phyloP scores from a whole-genome alignment of 2,329 filamentous ascomycete genomes.

The Calonectria pseudoturangicola region DNA sequence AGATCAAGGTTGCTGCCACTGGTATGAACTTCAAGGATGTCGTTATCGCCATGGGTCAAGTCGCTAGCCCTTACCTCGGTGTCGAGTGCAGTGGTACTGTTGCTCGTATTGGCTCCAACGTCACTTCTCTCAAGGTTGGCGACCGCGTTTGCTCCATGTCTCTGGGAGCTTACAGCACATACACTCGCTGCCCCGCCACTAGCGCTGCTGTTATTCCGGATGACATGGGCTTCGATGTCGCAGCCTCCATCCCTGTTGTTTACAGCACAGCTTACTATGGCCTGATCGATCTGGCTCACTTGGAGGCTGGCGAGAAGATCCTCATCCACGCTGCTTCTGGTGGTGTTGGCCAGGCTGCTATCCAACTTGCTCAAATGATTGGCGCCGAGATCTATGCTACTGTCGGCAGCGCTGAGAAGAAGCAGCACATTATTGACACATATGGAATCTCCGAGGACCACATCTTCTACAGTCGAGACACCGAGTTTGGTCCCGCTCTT shows the following conservation, averaged over 20 bases:
- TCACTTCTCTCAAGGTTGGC: slow-evolving; percentile 34
- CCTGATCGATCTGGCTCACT: slow-evolving; percentile 41
- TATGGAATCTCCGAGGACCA: slow-evolving; percentile 56
- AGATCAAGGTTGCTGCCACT: slow-evolving; percentile 65
- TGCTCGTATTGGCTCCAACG: slow-evolving; percentile 61
- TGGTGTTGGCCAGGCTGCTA: slow-evolving; percentile 56
- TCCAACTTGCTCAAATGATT: slow-evolving; percentile 52
- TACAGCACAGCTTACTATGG: slow-evolving; percentile 49
- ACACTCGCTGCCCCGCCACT: slow-evolving; percentile 64
- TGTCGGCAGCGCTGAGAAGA: slow-evolving; percentile 57
- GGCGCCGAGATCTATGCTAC: slow-evolving; percentile 59
- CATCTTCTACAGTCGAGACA: slow-evolving; percentile 56
- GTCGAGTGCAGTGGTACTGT: slow-evolving; percentile 64
- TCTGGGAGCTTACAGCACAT: slow-evolving; percentile 42
- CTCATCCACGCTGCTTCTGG: slow-evolving; percentile 56
- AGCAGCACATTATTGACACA: slow-evolving; percentile 49
- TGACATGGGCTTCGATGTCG: slow-evolving; percentile 37
- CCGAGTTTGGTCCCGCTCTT: slow-evolving; percentile 53
- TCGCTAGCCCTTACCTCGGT: slow-evolving; percentile 58
- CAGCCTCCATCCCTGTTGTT: slow-evolving; percentile 42
- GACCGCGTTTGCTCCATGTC: slow-evolving; percentile 45
- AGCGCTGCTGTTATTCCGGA: slow-evolving; percentile 48
- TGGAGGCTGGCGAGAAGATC: slow-evolving; percentile 51
- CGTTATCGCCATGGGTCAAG: slow-evolving; percentile 64
- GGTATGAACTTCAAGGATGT: slow-evolving; percentile 69